These are phyloP conservation scores for Eremochloa ophiuroides DNA, from an alignment of 176 grass and related monocot species.

Conservation along the genomic window DNA sequence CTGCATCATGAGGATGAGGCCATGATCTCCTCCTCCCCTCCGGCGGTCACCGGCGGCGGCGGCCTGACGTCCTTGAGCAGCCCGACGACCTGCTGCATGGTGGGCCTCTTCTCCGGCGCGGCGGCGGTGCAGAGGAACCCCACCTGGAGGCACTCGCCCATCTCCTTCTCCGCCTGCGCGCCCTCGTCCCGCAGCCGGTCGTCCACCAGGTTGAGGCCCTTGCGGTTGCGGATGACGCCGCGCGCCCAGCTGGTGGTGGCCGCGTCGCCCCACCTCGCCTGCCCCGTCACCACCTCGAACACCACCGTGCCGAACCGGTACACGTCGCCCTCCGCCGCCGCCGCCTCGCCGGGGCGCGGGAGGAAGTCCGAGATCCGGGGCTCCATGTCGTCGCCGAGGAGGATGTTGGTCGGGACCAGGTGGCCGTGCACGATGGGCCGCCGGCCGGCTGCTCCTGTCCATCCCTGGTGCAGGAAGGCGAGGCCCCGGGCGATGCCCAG, in stretches of 20 bases:
- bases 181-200: slow-evolving; percentile 27
- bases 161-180: slow-evolving; percentile 36
- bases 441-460: slow-evolving; percentile 28
- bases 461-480: slow-evolving; percentile 84
- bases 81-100: slow-evolving; percentile 86
- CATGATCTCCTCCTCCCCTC: too few species aligned
- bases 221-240: slow-evolving; percentile 38
- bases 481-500: slow-evolving; percentile 65
- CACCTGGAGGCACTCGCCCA: slow-evolving; percentile 61
- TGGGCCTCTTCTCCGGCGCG: slow-evolving; percentile 62
- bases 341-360: neutral
- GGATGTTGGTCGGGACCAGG: slow-evolving; percentile 56
- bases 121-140: slow-evolving; percentile 65
- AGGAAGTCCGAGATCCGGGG: slow-evolving; percentile 57
- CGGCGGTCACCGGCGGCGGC: neutral
- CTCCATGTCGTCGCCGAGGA: slow-evolving; percentile 73
- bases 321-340: slow-evolving; percentile 46
- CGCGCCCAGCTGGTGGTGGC: slow-evolving; percentile 32
- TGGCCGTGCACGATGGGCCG: slow-evolving; percentile 56
- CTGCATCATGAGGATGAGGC: neutral
- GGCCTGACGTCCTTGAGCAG: slow-evolving; percentile 74
- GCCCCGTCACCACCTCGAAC: slow-evolving; percentile 63
- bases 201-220: slow-evolving; percentile 49
- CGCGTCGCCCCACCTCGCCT: slow-evolving; percentile 36
- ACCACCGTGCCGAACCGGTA: slow-evolving; percentile 60